These are phyloP conservation scores for Harrya chromipes DNA, from an alignment of 768 basidiomycete genomes.

Conservation along the genomic window DNA sequence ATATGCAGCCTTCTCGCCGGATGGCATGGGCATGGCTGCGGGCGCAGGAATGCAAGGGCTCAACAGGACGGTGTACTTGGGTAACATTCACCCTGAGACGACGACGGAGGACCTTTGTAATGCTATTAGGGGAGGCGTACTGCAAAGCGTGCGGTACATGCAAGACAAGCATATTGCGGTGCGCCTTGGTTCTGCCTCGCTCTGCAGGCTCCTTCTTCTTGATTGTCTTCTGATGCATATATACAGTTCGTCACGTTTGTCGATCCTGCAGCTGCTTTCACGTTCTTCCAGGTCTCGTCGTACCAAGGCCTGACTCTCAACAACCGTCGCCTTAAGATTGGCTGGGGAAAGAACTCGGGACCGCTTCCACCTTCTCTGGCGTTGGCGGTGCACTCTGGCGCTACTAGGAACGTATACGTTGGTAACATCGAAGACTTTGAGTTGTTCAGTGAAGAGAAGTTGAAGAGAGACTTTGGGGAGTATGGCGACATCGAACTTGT, in stretches of 20 bases:
- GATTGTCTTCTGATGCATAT: neutral
- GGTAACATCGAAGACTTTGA: slow-evolving; percentile 97
- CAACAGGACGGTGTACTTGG: slow-evolving; percentile 93
- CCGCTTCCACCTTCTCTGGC: slow-evolving; percentile 81
- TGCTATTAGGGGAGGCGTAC: slow-evolving; percentile 91
- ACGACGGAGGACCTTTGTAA: slow-evolving; percentile 95
- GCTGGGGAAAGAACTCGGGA: slow-evolving; percentile 97
- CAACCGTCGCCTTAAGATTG: slow-evolving; percentile 92
- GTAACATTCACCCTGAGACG: slow-evolving; percentile 96
- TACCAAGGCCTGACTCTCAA: slow-evolving; percentile 89
- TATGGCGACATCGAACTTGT: slow-evolving; percentile 96
- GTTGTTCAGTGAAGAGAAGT: slow-evolving; percentile 80
- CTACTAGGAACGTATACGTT: slow-evolving; percentile 95
- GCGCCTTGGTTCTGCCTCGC: slow-evolving; percentile 30
- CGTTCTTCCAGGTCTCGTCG: slow-evolving; percentile 91
- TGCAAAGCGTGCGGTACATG: slow-evolving; percentile 94
- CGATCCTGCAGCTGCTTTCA: slow-evolving; percentile 88
- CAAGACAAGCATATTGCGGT: slow-evolving; percentile 97
- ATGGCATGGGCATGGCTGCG: slow-evolving; percentile 32
- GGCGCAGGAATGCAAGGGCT: slow-evolving; percentile 49
- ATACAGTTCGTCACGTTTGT: slow-evolving; percentile 92
- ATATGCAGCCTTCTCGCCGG: slow-evolving; percentile 52
- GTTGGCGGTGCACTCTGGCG: slow-evolving; percentile 87
- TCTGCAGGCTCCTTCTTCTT: neutral
- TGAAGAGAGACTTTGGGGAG: slow-evolving; percentile 92